Evolutionary conservation across 148 eudicot species (phyloP).

Genomic region (Gaultheria prostrata): DNA sequence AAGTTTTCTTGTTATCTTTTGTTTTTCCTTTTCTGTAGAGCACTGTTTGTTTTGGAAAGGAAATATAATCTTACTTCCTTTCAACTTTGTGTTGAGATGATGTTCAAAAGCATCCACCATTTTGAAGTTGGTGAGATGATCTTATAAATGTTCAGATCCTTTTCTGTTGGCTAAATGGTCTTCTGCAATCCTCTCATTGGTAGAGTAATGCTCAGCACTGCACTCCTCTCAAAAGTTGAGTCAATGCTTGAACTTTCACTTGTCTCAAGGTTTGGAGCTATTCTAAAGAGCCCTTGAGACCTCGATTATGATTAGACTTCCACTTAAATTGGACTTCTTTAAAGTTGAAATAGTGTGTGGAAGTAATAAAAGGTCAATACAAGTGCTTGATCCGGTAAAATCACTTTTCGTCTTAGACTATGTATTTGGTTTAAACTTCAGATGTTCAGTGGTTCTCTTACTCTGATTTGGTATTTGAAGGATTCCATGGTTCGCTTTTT

Average conservation of each 20-base stretch:
- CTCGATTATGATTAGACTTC: background rate
- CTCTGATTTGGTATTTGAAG: background rate
- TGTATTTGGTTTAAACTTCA: background rate
- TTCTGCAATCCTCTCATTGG: background rate
- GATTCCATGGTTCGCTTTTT: background rate
- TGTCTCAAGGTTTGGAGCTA: background rate
- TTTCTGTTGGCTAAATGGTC: background rate
- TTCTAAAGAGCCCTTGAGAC: slow-evolving; percentile 1
- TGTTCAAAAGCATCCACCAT: background rate
- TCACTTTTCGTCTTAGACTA: background rate
- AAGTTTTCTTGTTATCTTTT: background rate
- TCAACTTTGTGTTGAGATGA: background rate
- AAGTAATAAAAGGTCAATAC: background rate
- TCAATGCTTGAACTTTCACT: background rate
- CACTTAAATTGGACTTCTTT: background rate
- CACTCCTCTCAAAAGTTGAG: background rate
- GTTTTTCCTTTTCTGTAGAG: background rate
- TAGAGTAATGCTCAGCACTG: slow-evolving; percentile 4
- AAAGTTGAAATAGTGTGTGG: background rate
- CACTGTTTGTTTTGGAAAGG: background rate
- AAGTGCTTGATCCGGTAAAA: background rate
- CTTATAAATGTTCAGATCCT: background rate
- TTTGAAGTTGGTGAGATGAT: background rate
- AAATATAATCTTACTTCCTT: background rate
- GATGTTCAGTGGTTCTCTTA: background rate